A percentile compares a stretch with the other conserved stretches of the same genome.
Evolutionary conservation across 2,329 filamentous ascomycete genomes (phyloP).

Genomic region (Didymella glomerata): DNA sequence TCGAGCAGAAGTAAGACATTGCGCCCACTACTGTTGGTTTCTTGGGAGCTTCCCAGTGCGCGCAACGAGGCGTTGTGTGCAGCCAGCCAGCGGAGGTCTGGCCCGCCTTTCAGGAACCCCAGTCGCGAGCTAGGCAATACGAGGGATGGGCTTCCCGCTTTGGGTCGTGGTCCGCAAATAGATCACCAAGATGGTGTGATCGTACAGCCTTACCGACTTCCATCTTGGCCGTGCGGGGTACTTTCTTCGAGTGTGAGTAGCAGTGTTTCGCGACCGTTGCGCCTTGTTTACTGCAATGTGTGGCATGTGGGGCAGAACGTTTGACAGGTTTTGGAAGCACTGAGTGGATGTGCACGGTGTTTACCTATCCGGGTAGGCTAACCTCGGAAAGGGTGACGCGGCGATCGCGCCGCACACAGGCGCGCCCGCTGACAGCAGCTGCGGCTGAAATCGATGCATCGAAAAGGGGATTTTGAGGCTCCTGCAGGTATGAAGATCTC

Average conservation of each 20-base stretch:
- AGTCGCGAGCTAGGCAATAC: conserved; percentile 8
- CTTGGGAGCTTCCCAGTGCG: conserved; percentile 3
- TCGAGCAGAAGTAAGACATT: conserved; percentile 3
- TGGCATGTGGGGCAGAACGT: neutral
- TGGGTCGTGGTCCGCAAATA: conserved; percentile 16
- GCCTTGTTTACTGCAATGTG: neutral
- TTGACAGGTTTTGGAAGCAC: neutral
- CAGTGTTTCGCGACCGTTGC: conserved; percentile 1
- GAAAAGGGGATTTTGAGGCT: conserved; percentile 9
- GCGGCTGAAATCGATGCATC: conserved; percentile 13
- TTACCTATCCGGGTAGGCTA: conserved; percentile 4
- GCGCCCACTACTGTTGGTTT: neutral
- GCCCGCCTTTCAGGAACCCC: conserved; percentile 9
- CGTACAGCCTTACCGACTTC: conserved; percentile 1
- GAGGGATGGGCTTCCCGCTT: conserved; percentile 9
- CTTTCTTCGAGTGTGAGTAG: neutral
- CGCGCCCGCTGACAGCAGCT: conserved; percentile 11
- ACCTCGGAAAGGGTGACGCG: neutral
- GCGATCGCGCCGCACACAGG: neutral
- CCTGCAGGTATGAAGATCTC: neutral
- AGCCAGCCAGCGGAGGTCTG: conserved; percentile 14
- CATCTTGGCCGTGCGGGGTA: conserved; percentile 4
- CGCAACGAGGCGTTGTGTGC: conserved; percentile 13
- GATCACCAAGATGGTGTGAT: conserved; percentile 8
- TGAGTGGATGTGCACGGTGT: neutral